A percentile compares a stretch with the other conserved stretches of the same genome.
These are phyloP conservation scores for Suillus brevipes DNA, from an alignment of 768 basidiomycete genomes.

Conservation along the genomic window DNA sequence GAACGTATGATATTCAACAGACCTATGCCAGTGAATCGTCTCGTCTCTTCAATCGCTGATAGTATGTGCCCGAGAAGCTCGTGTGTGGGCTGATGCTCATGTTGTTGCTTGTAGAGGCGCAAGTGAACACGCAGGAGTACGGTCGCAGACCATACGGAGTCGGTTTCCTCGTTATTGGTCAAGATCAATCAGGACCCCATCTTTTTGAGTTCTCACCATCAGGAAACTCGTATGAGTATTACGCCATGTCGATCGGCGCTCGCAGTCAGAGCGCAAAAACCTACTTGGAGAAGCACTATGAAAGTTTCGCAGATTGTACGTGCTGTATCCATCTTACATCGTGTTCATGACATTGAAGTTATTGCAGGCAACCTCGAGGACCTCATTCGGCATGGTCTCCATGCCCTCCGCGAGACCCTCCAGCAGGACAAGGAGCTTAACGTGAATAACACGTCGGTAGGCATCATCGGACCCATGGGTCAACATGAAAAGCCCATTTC, in stretches of 20 bases:
- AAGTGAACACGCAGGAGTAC: slow-evolving; percentile 98
- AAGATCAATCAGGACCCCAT: slow-evolving; percentile 96
- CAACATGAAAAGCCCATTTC: slow-evolving; percentile 53
- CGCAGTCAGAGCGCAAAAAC: slow-evolving; percentile 98
- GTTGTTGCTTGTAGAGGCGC: slow-evolving; percentile 67
- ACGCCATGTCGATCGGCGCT: slow-evolving; percentile 97
- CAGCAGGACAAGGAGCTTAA: slow-evolving; percentile 98
- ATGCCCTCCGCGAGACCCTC: slow-evolving; percentile 93
- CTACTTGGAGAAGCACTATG: slow-evolving; percentile 93
- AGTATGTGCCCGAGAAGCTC: slow-evolving; percentile 54
- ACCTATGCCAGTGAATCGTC: slow-evolving; percentile 89
- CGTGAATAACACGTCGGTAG: slow-evolving; percentile 90
- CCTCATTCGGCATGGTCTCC: slow-evolving; percentile 88
- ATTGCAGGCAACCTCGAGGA: slow-evolving; percentile 76
- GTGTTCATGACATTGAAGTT: not conserved
- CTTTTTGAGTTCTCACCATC: slow-evolving; percentile 98
- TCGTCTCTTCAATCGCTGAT: slow-evolving; percentile 92
- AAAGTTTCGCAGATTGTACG: slow-evolving; percentile 83
- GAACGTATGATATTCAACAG: slow-evolving; percentile 95
- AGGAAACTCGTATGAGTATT: slow-evolving; percentile 96
- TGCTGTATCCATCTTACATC: slow-evolving; percentile 17
- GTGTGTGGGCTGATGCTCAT: slow-evolving; percentile 7
- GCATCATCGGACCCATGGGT: slow-evolving; percentile 80
- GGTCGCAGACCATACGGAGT: slow-evolving; percentile 97
- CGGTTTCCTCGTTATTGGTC: slow-evolving; percentile 95